Evolutionary conservation across 176 grass and related monocot genomes (phyloP).

Genomic region (Chloris gayana): DNA sequence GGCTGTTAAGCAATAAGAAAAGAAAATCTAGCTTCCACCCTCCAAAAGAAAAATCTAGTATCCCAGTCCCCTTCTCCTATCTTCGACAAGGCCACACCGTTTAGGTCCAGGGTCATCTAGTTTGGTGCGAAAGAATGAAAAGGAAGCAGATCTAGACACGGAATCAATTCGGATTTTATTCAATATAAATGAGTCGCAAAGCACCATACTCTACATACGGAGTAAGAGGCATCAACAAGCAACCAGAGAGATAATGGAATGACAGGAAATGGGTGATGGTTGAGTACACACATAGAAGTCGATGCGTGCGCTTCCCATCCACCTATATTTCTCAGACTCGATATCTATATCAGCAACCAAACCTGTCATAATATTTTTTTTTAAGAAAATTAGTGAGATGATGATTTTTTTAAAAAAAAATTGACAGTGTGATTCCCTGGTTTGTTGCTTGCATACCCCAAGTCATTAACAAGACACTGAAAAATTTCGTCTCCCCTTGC

Average conservation of each 20-base stretch:
- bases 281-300: slow-evolving; percentile 77
- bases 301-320: slow-evolving; percentile 85
- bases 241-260: neutral
- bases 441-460: slow-evolving; percentile 65
- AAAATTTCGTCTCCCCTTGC: slow-evolving; percentile 66
- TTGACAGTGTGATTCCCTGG: neutral
- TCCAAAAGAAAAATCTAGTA: no score
- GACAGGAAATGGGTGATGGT: slow-evolving; percentile 12
- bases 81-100: no score
- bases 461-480: slow-evolving; percentile 74
- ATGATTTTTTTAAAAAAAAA: neutral
- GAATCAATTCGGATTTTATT: neutral
- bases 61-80: no score
- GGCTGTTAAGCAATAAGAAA: no score
- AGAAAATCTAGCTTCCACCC: no score
- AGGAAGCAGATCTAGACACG: neutral
- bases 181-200: neutral
- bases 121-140: slow-evolving; percentile 1
- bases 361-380: slow-evolving; percentile 51
- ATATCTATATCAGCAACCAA: slow-evolving; percentile 90
- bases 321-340: slow-evolving; percentile 83
- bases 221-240: neutral
- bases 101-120: no score
- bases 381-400: neutral
- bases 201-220: neutral